Evolutionary conservation across 805 yeast genomes (phyloP).

Genomic region (Teunomyces kruisii): DNA sequence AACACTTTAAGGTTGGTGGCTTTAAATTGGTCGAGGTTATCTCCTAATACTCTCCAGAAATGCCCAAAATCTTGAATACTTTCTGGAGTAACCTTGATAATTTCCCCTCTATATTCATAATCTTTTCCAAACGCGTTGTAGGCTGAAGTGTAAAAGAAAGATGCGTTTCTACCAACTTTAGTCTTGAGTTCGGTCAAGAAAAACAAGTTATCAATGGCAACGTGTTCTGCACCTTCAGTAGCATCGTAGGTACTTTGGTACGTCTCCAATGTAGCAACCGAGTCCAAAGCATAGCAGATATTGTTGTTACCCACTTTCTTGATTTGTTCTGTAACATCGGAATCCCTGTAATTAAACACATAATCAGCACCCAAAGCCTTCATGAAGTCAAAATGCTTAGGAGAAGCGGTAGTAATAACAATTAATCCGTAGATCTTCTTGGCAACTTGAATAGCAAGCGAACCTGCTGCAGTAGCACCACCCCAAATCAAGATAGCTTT

Average conservation of each 20-base stretch:
- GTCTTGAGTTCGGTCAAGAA: not conserved
- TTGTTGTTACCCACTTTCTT: slow-evolving; percentile 15
- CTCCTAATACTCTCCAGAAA: slow-evolving; percentile 18
- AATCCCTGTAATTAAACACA: slow-evolving; percentile 28
- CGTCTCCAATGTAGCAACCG: slow-evolving; percentile 21
- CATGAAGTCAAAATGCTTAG: slow-evolving; percentile 23
- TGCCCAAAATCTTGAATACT: slow-evolving; percentile 9
- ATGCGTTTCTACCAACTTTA: slow-evolving; percentile 4
- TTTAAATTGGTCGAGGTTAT: too few relatives aligned
- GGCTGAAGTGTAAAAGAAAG: slow-evolving; percentile 1
- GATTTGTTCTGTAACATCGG: slow-evolving; percentile 23
- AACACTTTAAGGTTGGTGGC: too few relatives aligned
- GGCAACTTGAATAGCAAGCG: slow-evolving; percentile 32
- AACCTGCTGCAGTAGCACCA: slow-evolving; percentile 36
- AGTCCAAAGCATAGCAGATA: slow-evolving; percentile 27
- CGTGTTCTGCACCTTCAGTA: slow-evolving; percentile 22
- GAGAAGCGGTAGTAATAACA: slow-evolving; percentile 29
- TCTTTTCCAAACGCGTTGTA: slow-evolving; percentile 8
- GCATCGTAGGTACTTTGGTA: slow-evolving; percentile 29
- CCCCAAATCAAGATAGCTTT: slow-evolving; percentile 34
- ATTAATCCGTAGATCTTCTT: slow-evolving; percentile 27
- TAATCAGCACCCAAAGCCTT: slow-evolving; percentile 29
- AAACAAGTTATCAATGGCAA: slow-evolving; percentile 8
- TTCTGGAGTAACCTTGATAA: not conserved
- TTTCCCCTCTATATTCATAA: too few relatives aligned